Conservation (phyloP, 495 filamentous ascomycete species). For the Penicillium alfredii region DNA sequence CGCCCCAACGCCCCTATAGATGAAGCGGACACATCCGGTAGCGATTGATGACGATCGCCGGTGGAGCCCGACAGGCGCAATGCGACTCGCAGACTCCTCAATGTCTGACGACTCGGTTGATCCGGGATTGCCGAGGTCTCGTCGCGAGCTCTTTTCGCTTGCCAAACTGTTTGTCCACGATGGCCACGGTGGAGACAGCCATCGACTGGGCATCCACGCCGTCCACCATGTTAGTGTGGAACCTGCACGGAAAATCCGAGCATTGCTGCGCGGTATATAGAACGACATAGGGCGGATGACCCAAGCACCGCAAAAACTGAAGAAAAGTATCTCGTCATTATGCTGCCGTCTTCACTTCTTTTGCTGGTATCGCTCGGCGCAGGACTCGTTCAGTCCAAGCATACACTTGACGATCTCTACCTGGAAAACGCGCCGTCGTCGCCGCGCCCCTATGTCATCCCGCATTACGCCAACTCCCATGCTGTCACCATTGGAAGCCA, state of each 20-base stretch:
- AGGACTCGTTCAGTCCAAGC: constrained; percentile 8
- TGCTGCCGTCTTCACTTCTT: constrained; percentile 12
- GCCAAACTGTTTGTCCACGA: not conserved
- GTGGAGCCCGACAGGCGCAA: constrained; percentile 8
- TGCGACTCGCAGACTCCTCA: not conserved
- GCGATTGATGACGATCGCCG: constrained; percentile 3
- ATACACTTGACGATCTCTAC: constrained; percentile 18
- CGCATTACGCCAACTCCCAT: constrained; percentile 26
- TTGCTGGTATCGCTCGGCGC: constrained; percentile 8
- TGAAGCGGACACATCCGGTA: too few species aligned
- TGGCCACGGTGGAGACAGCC: not conserved
- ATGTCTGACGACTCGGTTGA: constrained; percentile 4
- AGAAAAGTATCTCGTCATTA: not conserved
- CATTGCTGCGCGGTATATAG: too few species aligned
- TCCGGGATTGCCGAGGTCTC: constrained; percentile 13
- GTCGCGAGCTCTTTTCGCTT: too few species aligned
- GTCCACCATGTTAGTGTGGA: too few species aligned
- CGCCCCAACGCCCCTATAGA: too few species aligned
- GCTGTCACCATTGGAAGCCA: constrained; percentile 22
- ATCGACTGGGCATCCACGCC: not conserved
- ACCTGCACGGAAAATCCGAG: too few species aligned
- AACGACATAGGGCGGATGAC: too few species aligned
- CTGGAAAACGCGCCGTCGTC: constrained; percentile 23
- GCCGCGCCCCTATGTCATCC: constrained; percentile 28
- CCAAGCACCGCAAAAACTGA: too few species aligned